Base-by-base conservation (phyloP, 352 stramenopile species). In the Phytophthora sp. region DNA sequence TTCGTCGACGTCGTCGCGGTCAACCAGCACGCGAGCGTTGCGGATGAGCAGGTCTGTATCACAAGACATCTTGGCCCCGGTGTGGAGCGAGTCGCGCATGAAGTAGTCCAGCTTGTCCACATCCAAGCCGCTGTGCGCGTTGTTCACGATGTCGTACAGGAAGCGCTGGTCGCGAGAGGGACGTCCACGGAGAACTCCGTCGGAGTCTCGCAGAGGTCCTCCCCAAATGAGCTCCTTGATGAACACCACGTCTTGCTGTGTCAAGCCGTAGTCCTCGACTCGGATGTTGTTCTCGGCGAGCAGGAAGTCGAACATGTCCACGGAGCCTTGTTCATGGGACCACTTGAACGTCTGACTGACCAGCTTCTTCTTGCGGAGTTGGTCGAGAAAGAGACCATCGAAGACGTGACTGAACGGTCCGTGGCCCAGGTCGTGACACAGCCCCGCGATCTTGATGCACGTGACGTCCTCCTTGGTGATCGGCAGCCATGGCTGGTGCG, bases 41-140 rank as follows among this genome's bases (percentile, higher is more conserved):
- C 69, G 70, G n/a, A 97, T 87, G 12, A 96, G 62, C 46, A 94
- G 54, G 3, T 89, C 71, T 0, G 82, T 81, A 31, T 96, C 84
- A 30, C 86, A 94, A 15, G 74, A 87, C 27, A 84, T 76, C 62
- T 91, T 90, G 2, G 82, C 84, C 4, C 89, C 89, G 0, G 88
- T 91, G 26, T 95, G 79, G 7, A 77, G 62, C 0, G 85, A 83
- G 44, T 97, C 91, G 7, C 91, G 83, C 66, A 94, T 77, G 41
- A 96, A 95, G 46, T 97, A 97, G 55, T 97, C 91, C 2, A 97
- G 71, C 61, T 97, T 97, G 72, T 97, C 91, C 7, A 96, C 88
- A 38, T 97, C 91, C 0, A 97, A 65, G 10, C 87, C 88, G 35
- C 84, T 96, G 13, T 84, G 72, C 3, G 87, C 69, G 56, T 97